These are phyloP conservation scores for Keithomyces neogunnii DNA, from an alignment of 2,329 filamentous ascomycete genomes.

Conservation along the genomic window DNA sequence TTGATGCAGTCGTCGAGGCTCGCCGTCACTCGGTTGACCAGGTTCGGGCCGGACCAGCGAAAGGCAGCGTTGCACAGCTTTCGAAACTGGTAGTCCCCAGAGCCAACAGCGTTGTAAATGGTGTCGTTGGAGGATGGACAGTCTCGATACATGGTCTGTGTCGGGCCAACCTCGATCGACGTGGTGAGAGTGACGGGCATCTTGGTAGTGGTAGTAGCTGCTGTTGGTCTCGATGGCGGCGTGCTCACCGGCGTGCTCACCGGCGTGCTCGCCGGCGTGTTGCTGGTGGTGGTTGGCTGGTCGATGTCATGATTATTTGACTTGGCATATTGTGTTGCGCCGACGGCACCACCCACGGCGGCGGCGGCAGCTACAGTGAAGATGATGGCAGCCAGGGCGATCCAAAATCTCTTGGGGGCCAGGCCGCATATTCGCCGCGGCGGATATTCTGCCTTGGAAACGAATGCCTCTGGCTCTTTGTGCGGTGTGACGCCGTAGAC, in stretches of 20 bases:
- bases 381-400: background rate
- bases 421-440: background rate
- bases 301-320: too few species aligned
- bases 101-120: constrained; percentile 4
- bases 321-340: background rate
- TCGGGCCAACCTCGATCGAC: constrained; percentile 1
- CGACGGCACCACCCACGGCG: background rate
- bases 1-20: constrained; percentile 11
- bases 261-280: background rate
- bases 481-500: background rate
- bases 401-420: background rate
- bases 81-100: constrained; percentile 4
- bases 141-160: constrained; percentile 7
- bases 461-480: background rate
- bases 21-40: constrained; percentile 2
- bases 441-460: background rate
- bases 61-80: constrained; percentile 7
- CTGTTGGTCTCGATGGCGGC: too few species aligned
- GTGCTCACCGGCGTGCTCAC: too few species aligned
- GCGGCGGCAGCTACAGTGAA: background rate
- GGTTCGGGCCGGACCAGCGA: background rate
- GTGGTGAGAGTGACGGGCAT: background rate
- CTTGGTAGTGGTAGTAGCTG: background rate
- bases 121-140: constrained; percentile 9
- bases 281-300: background rate